Conservation (phyloP, 352 stramenopile genomes). For the Aphanomyces euteiches region DNA sequence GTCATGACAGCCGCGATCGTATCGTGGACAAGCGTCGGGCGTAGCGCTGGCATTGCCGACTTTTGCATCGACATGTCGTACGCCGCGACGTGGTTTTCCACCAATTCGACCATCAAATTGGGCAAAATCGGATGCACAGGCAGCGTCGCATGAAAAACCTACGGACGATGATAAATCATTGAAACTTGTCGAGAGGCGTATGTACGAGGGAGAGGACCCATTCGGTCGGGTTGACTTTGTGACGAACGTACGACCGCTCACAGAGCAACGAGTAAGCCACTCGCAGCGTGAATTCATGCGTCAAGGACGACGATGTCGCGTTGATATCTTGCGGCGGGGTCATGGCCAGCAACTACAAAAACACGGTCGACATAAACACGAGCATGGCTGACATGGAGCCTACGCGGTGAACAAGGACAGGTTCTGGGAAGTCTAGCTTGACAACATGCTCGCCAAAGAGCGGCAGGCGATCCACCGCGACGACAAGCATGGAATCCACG, state of each 20-base stretch:
- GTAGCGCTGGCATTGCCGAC: constrained; percentile 6
- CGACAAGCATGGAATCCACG: constrained; percentile 13
- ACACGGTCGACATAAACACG: not conserved
- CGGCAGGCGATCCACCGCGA: constrained; percentile 12
- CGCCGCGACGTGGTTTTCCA: constrained; percentile 22
- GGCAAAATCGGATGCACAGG: constrained; percentile 26
- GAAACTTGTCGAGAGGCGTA: not conserved
- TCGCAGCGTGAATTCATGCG: constrained; percentile 16
- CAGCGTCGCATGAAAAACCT: constrained; percentile 21
- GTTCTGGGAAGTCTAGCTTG: constrained; percentile 28
- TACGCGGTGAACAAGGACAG: constrained; percentile 23
- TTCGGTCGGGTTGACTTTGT: constrained; percentile 30
- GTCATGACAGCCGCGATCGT: not conserved
- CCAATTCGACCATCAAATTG: constrained; percentile 23
- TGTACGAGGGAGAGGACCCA: constrained; percentile 8
- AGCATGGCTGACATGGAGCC: not conserved
- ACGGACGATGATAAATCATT: not conserved
- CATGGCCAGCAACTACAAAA: constrained; percentile 3
- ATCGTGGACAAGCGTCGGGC: not conserved
- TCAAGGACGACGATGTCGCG: not conserved
- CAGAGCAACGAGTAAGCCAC: constrained; percentile 27
- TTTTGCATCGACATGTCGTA: constrained; percentile 16
- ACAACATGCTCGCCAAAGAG: constrained; percentile 26
- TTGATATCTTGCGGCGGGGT: constrained; percentile 2
- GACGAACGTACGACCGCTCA: constrained; percentile 27